Base-by-base conservation (phyloP, 2,329 filamentous ascomycete genomes). In the Cercospora nicotianae region DNA sequence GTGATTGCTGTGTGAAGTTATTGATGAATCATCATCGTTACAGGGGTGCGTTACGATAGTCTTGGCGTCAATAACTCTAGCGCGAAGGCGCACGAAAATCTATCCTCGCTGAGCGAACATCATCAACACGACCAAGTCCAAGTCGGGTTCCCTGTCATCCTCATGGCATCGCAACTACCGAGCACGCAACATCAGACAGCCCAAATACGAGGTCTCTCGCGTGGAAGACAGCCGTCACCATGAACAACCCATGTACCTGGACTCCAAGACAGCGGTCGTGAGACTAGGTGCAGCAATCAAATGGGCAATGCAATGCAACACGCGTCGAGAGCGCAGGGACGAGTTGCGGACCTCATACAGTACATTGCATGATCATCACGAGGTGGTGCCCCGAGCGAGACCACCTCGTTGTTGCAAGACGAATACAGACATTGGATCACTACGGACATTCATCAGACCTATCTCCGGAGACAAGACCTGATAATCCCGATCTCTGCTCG, bases 61-160 rank as follows among this genome's bases (percentile, higher is more conserved):
- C 55, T 58, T 58, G 55, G 55, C 55, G 55, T 58, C 55, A 26
- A 58, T 58, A 58, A 58, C 30, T 30, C 55, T 31, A 31, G 55
- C 55, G 55, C 28, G 7, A 20, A 20, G 55, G 55, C 7, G 20
- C 48, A 48, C 45, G 20, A 48, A 48, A 48, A 48, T 23, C 20
- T 13, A 16, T 7, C 12, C 12, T 53, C 23, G 26, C 28, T 53
- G 20, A 58, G 55, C 55, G 28, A 33, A 58, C 16, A 33, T 5
- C 30, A 23, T 18, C 23, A 33, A 20, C 26, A 16, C 20, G 48
- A 13, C 7, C 9, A 20, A 16, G 48, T 53, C 48, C 20, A 13
- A 23, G 48, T 53, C 48, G 13, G 12, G 48, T 23, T 53, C 48
- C 48, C 48, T 23, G 48, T 53, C 48, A 12, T 28, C 48, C 20